Conservation (phyloP, 345 rosid species). For the Salix brachista region DNA sequence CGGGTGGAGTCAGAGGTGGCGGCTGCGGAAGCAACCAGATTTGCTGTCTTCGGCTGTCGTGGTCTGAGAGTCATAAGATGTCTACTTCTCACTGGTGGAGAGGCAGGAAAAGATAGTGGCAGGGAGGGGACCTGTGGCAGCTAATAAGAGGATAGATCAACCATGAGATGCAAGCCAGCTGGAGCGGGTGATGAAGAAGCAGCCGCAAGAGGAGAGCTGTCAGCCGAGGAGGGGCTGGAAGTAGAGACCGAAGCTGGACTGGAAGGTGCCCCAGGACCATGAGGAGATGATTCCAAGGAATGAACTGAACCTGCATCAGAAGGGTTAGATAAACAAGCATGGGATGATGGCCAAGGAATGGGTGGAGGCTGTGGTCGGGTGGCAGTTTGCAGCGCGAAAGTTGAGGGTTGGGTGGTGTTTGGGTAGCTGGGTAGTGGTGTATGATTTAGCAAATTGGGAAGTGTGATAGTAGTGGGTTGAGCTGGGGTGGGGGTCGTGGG, state of each 20-base stretch:
- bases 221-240: no score
- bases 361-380: rapidly evolving
- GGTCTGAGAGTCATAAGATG: no score
- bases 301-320: neutral
- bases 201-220: no score
- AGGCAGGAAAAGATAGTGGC: rapidly evolving
- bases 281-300: no score
- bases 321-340: neutral
- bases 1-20: neutral
- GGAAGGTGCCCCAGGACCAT: no score
- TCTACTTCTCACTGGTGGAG: neutral
- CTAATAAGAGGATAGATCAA: neutral
- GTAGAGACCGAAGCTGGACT: no score
- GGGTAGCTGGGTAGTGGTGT: no score
- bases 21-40: neutral
- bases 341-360: neutral
- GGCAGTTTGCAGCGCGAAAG: rapidly evolving
- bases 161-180: neutral
- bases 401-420: no score
- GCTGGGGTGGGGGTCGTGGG: no score
- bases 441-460: no score
- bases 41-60: no score
- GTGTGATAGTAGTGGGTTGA: no score
- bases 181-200: neutral
- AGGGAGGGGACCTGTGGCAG: neutral